These are phyloP conservation scores for Clohesyomyces aquaticus DNA, from an alignment of 495 filamentous ascomycete genomes.

Conservation along the genomic window DNA sequence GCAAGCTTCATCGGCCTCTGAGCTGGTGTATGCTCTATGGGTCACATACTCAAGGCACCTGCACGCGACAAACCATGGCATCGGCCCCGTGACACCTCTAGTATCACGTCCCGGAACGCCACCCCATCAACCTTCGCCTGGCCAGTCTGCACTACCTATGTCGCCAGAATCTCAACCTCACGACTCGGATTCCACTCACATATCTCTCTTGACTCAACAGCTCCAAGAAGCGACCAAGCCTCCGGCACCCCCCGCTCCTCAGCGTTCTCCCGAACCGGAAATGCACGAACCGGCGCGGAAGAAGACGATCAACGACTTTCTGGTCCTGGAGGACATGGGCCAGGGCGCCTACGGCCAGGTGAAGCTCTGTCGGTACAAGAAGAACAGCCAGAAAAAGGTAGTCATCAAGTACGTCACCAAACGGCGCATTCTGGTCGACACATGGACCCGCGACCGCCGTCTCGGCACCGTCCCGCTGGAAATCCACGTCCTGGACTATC, in stretches of 20 bases:
- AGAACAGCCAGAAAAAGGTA: constrained; percentile 72
- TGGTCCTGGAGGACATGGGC: constrained; percentile 96
- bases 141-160: constrained; percentile 59
- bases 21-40: constrained; percentile 94
- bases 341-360: constrained; percentile 98
- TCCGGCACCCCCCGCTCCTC: constrained; percentile 39
- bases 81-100: constrained; percentile 61
- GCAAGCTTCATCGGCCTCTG: constrained; percentile 50
- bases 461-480: constrained; percentile 97
- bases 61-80: constrained; percentile 66
- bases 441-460: constrained; percentile 92
- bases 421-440: constrained; percentile 94
- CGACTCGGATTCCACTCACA: constrained; percentile 30
- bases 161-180: too few relatives aligned
- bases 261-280: constrained; percentile 22
- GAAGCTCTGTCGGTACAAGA: constrained; percentile 90
- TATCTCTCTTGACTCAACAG: constrained; percentile 72
- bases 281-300: constrained; percentile 54
- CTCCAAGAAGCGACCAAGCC: constrained; percentile 62
- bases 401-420: constrained; percentile 99
- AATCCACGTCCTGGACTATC: constrained; percentile 95
- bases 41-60: constrained; percentile 93
- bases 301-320: constrained; percentile 86
- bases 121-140: constrained; percentile 75
- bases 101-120: constrained; percentile 66